A percentile compares a stretch with the other conserved stretches of the same genome.
Evolutionary conservation across 768 basidiomycete species (phyloP).

Genomic region (Tremella fuciformis): DNA sequence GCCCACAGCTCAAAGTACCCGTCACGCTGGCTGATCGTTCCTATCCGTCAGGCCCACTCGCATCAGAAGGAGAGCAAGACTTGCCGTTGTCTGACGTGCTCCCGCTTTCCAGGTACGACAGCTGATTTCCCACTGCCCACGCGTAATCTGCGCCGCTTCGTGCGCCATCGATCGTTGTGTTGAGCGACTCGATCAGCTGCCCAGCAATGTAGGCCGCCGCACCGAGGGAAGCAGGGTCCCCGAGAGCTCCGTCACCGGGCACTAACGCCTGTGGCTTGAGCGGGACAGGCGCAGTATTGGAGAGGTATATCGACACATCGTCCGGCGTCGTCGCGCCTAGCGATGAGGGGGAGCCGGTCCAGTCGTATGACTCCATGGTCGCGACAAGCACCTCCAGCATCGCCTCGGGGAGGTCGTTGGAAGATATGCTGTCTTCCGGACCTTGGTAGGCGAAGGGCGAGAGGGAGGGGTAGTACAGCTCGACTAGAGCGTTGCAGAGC

Average conservation of each 20-base stretch:
- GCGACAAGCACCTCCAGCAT: slow-evolving; percentile 11
- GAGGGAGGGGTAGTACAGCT: slow-evolving; percentile 17
- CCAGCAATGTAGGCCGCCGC: slow-evolving; percentile 14
- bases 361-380: slow-evolving; percentile 13
- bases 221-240: slow-evolving; percentile 18
- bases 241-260: slow-evolving; percentile 22
- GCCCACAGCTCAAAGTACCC: slow-evolving; percentile 27
- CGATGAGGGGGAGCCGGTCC: slow-evolving; percentile 15
- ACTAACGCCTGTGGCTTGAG: slow-evolving; percentile 14
- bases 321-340: not conserved
- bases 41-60: not conserved
- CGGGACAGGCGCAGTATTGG: slow-evolving; percentile 8
- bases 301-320: slow-evolving; percentile 11
- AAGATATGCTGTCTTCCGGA: not conserved
- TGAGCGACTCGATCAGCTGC: slow-evolving; percentile 1
- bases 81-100: slow-evolving; percentile 15
- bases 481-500: slow-evolving; percentile 13
- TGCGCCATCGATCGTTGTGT: not conserved
- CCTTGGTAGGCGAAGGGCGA: slow-evolving; percentile 15
- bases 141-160: slow-evolving; percentile 14
- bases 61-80: not conserved
- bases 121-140: slow-evolving; percentile 27
- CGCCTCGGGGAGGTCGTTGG: slow-evolving; percentile 13
- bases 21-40: slow-evolving; percentile 23
- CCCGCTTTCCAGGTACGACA: slow-evolving; percentile 16